Conservation (phyloP, 2,329 filamentous ascomycete genomes). For the Hansfordia pulvinata region DNA sequence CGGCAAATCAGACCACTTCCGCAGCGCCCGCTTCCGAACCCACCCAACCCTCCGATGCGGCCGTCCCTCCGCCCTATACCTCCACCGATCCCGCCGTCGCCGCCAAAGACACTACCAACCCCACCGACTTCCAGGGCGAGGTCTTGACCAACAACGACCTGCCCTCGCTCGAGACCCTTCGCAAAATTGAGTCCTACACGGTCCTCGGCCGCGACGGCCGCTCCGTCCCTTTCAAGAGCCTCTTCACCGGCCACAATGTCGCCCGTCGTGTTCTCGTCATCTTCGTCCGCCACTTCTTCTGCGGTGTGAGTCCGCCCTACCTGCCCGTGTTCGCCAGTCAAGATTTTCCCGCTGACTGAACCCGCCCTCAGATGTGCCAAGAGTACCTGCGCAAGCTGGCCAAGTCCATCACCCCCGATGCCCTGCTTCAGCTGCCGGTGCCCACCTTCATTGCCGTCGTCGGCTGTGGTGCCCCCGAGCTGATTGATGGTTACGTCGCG, state of each 20-base stretch:
- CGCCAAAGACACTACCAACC: conserved; percentile 24
- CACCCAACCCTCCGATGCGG: no score
- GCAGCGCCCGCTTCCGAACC: no score
- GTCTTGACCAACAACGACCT: conserved; percentile 41
- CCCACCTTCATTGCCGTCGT: conserved; percentile 55
- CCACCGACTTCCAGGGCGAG: conserved; percentile 40
- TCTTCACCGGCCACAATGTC: conserved; percentile 42
- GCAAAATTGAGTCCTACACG: conserved; percentile 36
- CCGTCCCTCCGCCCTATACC: no score
- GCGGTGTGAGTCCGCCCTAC: conserved; percentile 43
- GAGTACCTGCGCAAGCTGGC: conserved; percentile 56
- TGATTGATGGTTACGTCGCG: conserved; percentile 54
- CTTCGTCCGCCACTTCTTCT: conserved; percentile 72
- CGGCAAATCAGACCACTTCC: no score
- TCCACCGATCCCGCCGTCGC: no score
- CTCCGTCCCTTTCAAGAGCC: conserved; percentile 44
- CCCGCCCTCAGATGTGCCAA: conserved; percentile 50
- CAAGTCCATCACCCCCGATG: conserved; percentile 37
- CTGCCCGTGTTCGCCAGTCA: background rate
- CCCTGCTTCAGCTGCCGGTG: conserved; percentile 34
- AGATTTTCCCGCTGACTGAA: background rate
- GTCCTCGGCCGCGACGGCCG: conserved; percentile 50
- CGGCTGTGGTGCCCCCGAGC: conserved; percentile 54
- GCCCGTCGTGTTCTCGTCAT: conserved; percentile 50
- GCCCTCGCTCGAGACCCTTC: conserved; percentile 33